Percentiles rank a stretch among this genome's conserved stretches.
Conservation (phyloP, 2,329 filamentous ascomycete species). For the Fusarium euwallaceae region DNA sequence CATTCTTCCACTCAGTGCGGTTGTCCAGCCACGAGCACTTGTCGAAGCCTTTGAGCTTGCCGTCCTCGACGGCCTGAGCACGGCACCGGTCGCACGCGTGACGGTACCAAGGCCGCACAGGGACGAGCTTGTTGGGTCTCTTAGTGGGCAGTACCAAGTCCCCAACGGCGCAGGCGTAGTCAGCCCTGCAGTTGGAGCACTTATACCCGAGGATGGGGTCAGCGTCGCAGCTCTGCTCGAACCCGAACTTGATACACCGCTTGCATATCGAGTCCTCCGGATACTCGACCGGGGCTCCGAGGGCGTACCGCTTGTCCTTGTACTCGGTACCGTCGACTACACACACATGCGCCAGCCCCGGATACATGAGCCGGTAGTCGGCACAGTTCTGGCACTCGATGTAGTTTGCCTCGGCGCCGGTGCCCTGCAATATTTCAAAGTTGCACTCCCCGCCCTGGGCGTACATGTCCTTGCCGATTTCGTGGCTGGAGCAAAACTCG, state of each 20-base stretch:
- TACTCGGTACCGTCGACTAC: constrained; percentile 7
- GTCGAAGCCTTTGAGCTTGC: neutral
- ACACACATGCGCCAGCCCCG: constrained; percentile 13
- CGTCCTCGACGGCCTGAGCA: neutral
- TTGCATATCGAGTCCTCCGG: neutral
- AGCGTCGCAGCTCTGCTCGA: constrained; percentile 22
- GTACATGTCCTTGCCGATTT: constrained; percentile 6
- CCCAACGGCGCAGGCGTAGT: neutral
- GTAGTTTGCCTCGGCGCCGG: neutral
- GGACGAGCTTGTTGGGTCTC: constrained; percentile 15
- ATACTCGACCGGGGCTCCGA: constrained; percentile 17
- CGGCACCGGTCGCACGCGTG: constrained; percentile 37
- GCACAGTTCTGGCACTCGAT: constrained; percentile 38
- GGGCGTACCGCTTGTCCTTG: constrained; percentile 22
- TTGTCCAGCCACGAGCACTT: constrained; percentile 32
- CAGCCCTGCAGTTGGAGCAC: constrained; percentile 28
- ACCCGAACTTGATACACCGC: neutral
- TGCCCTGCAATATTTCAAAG: constrained; percentile 10
- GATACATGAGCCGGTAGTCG: constrained; percentile 24
- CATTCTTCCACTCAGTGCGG: constrained; percentile 22
- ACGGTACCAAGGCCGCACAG: constrained; percentile 29
- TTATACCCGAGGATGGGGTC: constrained; percentile 28
- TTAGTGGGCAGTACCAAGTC: neutral
- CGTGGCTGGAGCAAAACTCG: constrained; percentile 30
- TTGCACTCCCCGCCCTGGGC: neutral